Percentiles rank a stretch among this genome's conserved stretches.
Conservation (phyloP, 2,329 filamentous ascomycete species). For the Penicillium sp. region DNA sequence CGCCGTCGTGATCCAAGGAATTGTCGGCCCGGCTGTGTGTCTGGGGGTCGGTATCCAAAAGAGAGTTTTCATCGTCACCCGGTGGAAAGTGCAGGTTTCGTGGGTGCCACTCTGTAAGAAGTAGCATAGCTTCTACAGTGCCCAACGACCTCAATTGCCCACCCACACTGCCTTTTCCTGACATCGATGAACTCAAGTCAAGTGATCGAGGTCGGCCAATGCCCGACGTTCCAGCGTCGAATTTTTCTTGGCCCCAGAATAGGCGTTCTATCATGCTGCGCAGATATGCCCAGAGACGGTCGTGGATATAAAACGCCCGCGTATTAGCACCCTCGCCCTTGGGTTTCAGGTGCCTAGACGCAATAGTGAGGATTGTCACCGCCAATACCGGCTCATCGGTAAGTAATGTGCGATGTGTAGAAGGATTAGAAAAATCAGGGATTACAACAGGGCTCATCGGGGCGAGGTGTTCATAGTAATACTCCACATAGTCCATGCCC, state of each 20-base stretch:
- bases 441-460: slow-evolving; percentile 92
- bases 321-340: slow-evolving; percentile 76
- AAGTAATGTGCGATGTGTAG: slow-evolving; percentile 74
- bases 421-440: slow-evolving; percentile 81
- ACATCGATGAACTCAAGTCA: slow-evolving; percentile 56
- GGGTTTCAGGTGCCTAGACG: slow-evolving; percentile 80
- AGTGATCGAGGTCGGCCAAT: slow-evolving; percentile 68
- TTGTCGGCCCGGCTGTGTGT: slow-evolving; percentile 53
- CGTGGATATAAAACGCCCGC: slow-evolving; percentile 86
- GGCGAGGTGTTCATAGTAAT: slow-evolving; percentile 89
- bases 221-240: slow-evolving; percentile 65
- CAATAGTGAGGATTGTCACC: slow-evolving; percentile 85
- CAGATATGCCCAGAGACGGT: slow-evolving; percentile 91
- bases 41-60: slow-evolving; percentile 69
- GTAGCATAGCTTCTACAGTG: slow-evolving; percentile 89
- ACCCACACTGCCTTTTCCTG: slow-evolving; percentile 55
- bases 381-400: slow-evolving; percentile 90
- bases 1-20: slow-evolving; percentile 40
- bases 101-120: slow-evolving; percentile 96
- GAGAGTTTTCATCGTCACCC: slow-evolving; percentile 63
- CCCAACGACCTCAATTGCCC: slow-evolving; percentile 84
- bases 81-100: slow-evolving; percentile 89
- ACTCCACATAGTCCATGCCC: slow-evolving; percentile 89
- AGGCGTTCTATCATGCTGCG: slow-evolving; percentile 93
- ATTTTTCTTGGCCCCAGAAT: slow-evolving; percentile 94